Percentiles rank a stretch among this genome's conserved stretches.
Evolutionary conservation across 495 filamentous ascomycete genomes (phyloP).

Genomic region (Symbiotaphrina buchneri): DNA sequence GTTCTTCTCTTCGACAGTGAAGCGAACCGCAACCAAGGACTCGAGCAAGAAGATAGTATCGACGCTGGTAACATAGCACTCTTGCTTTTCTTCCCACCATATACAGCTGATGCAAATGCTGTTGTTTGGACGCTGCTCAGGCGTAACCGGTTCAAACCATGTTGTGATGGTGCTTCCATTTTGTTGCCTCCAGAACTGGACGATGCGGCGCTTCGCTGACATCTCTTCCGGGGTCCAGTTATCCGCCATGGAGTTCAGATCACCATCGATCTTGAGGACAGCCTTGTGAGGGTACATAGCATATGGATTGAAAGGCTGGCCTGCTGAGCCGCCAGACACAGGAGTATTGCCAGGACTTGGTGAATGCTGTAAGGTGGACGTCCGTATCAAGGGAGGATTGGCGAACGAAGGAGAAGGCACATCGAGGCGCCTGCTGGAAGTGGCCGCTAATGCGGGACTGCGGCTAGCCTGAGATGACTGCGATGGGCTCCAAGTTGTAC

Average conservation of each 20-base stretch:
- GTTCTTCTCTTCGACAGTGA: conserved; percentile 94
- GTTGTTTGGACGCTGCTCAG: conserved; percentile 45
- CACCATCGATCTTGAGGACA: conserved; percentile 59
- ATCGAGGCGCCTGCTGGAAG: not conserved
- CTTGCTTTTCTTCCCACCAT: conserved; percentile 72
- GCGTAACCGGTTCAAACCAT: conserved; percentile 46
- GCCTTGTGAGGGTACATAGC: conserved; percentile 73
- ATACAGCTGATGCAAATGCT: conserved; percentile 82
- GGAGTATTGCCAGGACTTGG: conserved; percentile 19
- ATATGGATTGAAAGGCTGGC: conserved; percentile 51
- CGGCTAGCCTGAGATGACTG: not conserved
- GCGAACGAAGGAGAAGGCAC: conserved; percentile 3
- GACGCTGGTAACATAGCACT: conserved; percentile 86
- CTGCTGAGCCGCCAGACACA: conserved; percentile 11
- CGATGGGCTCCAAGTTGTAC: conserved; percentile 1
- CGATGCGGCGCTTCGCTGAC: conserved; percentile 52
- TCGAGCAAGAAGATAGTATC: conserved; percentile 89
- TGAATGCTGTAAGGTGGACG: conserved; percentile 52
- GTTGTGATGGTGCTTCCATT: conserved; percentile 48
- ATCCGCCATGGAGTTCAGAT: conserved; percentile 57
- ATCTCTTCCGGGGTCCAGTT: conserved; percentile 66
- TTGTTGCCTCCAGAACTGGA: conserved; percentile 67
- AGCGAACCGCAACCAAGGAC: conserved; percentile 58
- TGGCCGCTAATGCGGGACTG: conserved; percentile 1
- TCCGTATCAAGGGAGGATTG: conserved; percentile 57